Conservation (phyloP, 306 rosid genomes). For the Psophocarpus tetragonolobus region DNA sequence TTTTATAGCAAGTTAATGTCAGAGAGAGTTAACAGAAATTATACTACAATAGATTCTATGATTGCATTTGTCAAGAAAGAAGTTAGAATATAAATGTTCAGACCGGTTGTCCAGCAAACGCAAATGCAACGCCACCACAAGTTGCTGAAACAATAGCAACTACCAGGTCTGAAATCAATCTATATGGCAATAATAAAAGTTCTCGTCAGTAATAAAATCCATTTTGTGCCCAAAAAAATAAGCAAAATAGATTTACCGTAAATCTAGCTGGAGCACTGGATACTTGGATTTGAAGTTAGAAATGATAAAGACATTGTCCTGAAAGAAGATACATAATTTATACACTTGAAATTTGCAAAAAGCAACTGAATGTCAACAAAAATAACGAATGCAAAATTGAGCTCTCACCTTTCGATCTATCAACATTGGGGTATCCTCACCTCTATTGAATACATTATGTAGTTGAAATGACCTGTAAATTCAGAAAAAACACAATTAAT, state of each 20-base stretch:
- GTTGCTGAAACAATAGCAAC: conserved; percentile 98
- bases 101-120: conserved; percentile 99
- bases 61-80: conserved; percentile 15
- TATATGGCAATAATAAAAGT: conserved; percentile 41
- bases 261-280: conserved; percentile 92
- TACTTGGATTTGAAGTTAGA: conserved; percentile 92
- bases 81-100: conserved; percentile 44
- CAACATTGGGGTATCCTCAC: conserved; percentile 89
- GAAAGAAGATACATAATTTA: conserved; percentile 37
- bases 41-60: conserved; percentile 9
- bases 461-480: conserved; percentile 71
- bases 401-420: conserved; percentile 89
- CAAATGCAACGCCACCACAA: conserved; percentile 96
- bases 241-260: conserved; percentile 53
- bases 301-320: conserved; percentile 93
- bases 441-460: conserved; percentile 82
- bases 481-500: conserved; percentile 29
- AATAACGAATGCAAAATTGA: conserved; percentile 9
- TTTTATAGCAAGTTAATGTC: conserved; percentile 32
- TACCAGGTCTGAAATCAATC: conserved; percentile 92
- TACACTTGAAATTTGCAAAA: conserved; percentile 20
- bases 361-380: conserved; percentile 15
- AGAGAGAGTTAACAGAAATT: conserved; percentile 15
- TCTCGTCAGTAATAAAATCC: conserved; percentile 29
- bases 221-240: conserved; percentile 2